Evolutionary conservation across 2,329 filamentous ascomycete genomes (phyloP).

Genomic region (Oidium heveae): DNA sequence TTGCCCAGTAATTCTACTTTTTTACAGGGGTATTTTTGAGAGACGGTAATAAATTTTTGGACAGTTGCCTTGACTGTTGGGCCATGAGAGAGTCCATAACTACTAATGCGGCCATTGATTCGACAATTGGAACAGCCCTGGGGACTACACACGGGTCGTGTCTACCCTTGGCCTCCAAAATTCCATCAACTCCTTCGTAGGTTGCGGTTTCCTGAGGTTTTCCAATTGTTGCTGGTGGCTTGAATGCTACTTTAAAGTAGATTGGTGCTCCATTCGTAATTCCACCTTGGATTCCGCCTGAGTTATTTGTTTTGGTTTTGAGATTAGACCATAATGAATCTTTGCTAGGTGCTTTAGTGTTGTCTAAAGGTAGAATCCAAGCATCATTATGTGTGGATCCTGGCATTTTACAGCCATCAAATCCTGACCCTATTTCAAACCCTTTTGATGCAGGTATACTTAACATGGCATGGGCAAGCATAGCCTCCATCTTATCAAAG

Average conservation of each 20-base stretch:
- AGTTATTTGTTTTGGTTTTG: slow-evolving; percentile 82
- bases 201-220: slow-evolving; percentile 64
- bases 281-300: slow-evolving; percentile 80
- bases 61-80: slow-evolving; percentile 38
- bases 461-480: slow-evolving; percentile 79
- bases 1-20: too few relatives aligned
- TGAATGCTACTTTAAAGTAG: slow-evolving; percentile 90
- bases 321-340: slow-evolving; percentile 27
- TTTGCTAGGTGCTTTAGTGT: slow-evolving; percentile 17
- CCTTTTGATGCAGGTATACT: slow-evolving; percentile 87
- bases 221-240: slow-evolving; percentile 80
- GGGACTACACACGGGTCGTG: slow-evolving; percentile 79
- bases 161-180: slow-evolving; percentile 72
- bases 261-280: slow-evolving; percentile 84
- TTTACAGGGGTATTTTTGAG: neutral
- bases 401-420: slow-evolving; percentile 61
- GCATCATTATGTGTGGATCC: slow-evolving; percentile 85
- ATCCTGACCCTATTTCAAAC: slow-evolving; percentile 87
- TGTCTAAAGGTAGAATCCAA: slow-evolving; percentile 32
- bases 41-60: slow-evolving; percentile 17
- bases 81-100: slow-evolving; percentile 71
- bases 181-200: slow-evolving; percentile 45
- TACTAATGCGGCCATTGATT: slow-evolving; percentile 73
- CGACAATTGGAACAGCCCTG: slow-evolving; percentile 65
- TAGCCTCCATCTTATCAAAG: slow-evolving; percentile 89